Percentiles rank a stretch among this genome's conserved stretches.
Conservation (phyloP, 345 rosid species). For the Salix arbutifolia region DNA sequence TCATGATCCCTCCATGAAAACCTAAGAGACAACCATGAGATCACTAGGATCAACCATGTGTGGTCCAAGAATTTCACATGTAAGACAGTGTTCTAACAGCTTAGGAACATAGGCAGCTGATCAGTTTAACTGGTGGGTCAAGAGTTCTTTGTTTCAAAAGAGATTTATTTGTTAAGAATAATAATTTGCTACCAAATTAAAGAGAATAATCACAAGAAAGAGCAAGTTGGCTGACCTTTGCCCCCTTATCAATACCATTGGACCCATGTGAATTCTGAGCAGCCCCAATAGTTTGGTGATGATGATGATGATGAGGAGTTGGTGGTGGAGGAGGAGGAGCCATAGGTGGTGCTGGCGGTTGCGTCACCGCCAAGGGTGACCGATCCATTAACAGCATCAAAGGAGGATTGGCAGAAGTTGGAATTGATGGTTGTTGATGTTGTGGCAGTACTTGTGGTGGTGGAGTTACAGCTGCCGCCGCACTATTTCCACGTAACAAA, state of each 20-base stretch:
- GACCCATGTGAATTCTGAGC: slow-evolving; percentile 66
- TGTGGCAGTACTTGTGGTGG: slow-evolving; percentile 26
- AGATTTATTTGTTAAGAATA: not conserved
- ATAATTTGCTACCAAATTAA: not conserved
- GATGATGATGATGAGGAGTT: slow-evolving; percentile 17
- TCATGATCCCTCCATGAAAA: not conserved
- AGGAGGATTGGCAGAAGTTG: slow-evolving; percentile 30
- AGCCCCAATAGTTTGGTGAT: slow-evolving; percentile 1
- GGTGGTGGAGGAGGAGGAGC: slow-evolving; percentile 25
- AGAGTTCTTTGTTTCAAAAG: not conserved
- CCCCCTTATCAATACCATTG: slow-evolving; percentile 52
- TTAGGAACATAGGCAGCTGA: no score
- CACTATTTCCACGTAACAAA: slow-evolving; percentile 59
- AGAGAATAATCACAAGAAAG: not conserved
- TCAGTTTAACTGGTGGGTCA: not conserved
- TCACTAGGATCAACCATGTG: not conserved
- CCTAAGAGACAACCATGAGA: not conserved
- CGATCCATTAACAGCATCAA: slow-evolving; percentile 42
- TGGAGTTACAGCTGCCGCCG: not conserved
- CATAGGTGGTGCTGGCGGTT: slow-evolving; percentile 18
- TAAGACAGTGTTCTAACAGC: not conserved
- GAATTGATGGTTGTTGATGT: slow-evolving; percentile 21
- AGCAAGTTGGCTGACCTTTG: slow-evolving; percentile 43
- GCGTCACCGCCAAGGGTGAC: slow-evolving; percentile 18
- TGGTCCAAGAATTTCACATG: not conserved